A percentile compares a stretch with the other conserved stretches of the same genome.
Evolutionary conservation across 1,139 yeast species (phyloP).

Genomic region (Pneumocystis wakefieldiae): DNA sequence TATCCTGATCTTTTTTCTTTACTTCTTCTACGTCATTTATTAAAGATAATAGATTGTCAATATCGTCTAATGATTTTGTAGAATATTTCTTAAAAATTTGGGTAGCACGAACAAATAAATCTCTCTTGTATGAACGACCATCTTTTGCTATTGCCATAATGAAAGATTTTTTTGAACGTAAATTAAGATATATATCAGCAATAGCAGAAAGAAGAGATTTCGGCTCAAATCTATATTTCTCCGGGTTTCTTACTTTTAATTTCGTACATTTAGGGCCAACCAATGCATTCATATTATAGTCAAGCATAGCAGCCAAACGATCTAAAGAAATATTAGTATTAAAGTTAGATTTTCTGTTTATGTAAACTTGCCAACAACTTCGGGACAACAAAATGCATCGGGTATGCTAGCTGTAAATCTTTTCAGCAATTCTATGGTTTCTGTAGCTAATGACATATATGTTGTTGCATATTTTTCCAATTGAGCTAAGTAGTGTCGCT

Average conservation of each 20-base stretch:
- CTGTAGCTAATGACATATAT: conserved; percentile 68
- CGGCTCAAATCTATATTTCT: conserved; percentile 72
- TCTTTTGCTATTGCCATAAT: conserved; percentile 74
- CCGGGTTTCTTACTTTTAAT: conserved; percentile 72
- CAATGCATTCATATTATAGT: conserved; percentile 73
- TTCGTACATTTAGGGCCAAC: conserved; percentile 93
- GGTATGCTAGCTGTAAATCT: conserved; percentile 81
- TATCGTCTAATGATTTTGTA: conserved; percentile 39
- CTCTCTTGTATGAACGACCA: conserved; percentile 64
- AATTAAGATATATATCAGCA: conserved; percentile 60
- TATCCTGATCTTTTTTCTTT: conserved; percentile 28
- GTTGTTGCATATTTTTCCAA: conserved; percentile 71
- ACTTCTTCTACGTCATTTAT: conserved; percentile 49
- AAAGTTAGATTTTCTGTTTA: neutral
- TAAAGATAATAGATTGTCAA: conserved; percentile 39
- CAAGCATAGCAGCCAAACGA: conserved; percentile 86
- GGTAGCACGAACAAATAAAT: conserved; percentile 55
- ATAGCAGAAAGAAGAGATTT: conserved; percentile 52
- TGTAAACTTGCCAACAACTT: conserved; percentile 46
- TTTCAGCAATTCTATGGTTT: conserved; percentile 64
- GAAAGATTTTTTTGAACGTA: conserved; percentile 50
- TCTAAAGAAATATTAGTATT: conserved; percentile 18
- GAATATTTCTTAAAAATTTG: conserved; percentile 44
- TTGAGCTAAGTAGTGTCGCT: conserved; percentile 27
- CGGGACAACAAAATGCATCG: conserved; percentile 68